phyloP scores from a whole-genome alignment of 2,329 filamentous ascomycete species.

The Pseudophaeomoniella oleicola region DNA sequence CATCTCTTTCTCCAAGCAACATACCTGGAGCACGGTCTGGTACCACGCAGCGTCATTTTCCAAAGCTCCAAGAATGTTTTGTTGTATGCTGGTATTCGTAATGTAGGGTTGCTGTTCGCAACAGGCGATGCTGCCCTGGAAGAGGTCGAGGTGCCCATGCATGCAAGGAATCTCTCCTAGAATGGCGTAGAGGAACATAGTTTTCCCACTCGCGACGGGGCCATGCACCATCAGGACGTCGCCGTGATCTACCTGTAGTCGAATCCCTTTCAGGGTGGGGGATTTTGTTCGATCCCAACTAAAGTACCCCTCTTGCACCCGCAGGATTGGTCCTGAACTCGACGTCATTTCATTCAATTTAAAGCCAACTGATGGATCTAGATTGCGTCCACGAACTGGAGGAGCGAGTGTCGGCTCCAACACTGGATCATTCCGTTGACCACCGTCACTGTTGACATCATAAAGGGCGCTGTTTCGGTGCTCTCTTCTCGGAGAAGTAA shows the following conservation, averaged over 20 bases:
- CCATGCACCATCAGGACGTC: slow-evolving; percentile 10
- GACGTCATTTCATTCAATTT: too few species aligned
- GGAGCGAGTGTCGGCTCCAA: too few species aligned
- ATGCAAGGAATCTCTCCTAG: slow-evolving; percentile 8
- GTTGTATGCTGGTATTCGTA: slow-evolving; percentile 24
- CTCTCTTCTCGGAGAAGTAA: too few species aligned
- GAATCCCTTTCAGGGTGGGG: too few species aligned
- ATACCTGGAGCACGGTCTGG: slow-evolving; percentile 19
- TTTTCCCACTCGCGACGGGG: slow-evolving; percentile 11
- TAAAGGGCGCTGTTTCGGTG: too few species aligned
- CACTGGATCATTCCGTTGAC: too few species aligned
- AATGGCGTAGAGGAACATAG: slow-evolving; percentile 8
- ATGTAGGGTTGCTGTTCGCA: slow-evolving; percentile 12
- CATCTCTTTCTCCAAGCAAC: slow-evolving; percentile 24
- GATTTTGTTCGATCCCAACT: too few species aligned
- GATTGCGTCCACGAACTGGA: too few species aligned
- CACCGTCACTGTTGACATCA: slow-evolving; percentile 16
- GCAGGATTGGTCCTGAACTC: too few species aligned
- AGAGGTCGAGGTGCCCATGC: slow-evolving; percentile 8
- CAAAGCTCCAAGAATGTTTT: slow-evolving; percentile 23
- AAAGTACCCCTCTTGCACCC: too few species aligned
- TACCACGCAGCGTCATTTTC: slow-evolving; percentile 22
- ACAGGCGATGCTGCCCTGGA: slow-evolving; percentile 7
- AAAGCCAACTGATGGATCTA: too few species aligned
- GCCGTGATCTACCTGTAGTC: slow-evolving; percentile 3